Evolutionary conservation across 805 yeast genomes (phyloP), one percentile per base, ranked within the genome.

Genomic region (Kodamaea nitidulidarum): DNA sequence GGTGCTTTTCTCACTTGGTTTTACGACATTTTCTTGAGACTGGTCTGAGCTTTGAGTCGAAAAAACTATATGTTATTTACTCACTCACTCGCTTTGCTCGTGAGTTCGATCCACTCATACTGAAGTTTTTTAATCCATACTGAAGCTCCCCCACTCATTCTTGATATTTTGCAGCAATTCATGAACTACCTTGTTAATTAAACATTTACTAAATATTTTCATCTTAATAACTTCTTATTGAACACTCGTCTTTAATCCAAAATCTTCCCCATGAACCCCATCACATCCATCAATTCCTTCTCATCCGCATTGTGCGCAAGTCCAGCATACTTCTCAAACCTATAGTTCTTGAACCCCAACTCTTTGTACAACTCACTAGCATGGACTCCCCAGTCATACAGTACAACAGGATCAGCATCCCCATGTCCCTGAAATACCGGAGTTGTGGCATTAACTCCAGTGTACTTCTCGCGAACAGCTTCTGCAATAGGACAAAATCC

Each of bases 361-460:
- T 61, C 51, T 45, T 69, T 58, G 58, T 75, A 76, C 26, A 73
- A 67, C 4, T 75, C 72, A 10, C 58, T 49, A 1, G 80, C 62
- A 20, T 51, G 40, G 30, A 63, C 54, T 2, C 76, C 80, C 16
- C 47, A 58, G 6, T 58, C 47, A 29, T 59, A 61, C 7, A 59
- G 52, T 8, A 91, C 75, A 3, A 90, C 67, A 1, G 83, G 84
- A 56, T 91, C 98, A 2, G 55, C 60, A 4, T 79, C 78, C 22
- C 98, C 98, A 59, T 91, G 97, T 6, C 93, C 95, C 50, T 86
- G 85, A 65, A 88, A 87, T 6, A 87, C 66, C 1, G 95, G 95
- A 0, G 95, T 84, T 5, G 69, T 62, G 11, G 61, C 54, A 55
- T 88, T 87, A 24, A 52, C 38, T 6, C 55, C 52, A n/a, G 62